These are phyloP conservation scores for Theileria equi DNA, from an alignment of 169 alveolate species.

Conservation along the genomic window DNA sequence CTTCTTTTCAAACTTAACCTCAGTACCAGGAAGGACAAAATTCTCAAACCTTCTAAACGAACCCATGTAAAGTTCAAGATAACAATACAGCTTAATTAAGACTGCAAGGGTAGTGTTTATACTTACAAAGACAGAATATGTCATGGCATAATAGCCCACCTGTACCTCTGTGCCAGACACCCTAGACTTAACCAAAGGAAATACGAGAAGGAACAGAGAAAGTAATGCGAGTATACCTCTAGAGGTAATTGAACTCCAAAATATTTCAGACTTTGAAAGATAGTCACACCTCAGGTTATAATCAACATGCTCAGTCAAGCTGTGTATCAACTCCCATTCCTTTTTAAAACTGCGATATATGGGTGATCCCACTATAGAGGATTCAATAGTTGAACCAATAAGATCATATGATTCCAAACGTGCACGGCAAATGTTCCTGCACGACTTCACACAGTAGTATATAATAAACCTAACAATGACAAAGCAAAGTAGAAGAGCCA, in stretches of 20 bases:
- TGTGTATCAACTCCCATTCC: constrained; percentile 33
- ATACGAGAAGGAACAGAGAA: constrained; percentile 1
- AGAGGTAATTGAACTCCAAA: constrained; percentile 39
- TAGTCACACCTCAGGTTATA: constrained; percentile 11
- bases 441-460: constrained; percentile 6
- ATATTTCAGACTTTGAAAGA: constrained; percentile 3
- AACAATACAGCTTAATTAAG: too few relatives aligned
- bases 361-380: constrained; percentile 40
- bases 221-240: background rate
- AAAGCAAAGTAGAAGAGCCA: background rate
- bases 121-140: background rate
- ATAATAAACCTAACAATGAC: constrained; percentile 2
- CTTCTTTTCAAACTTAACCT: constrained; percentile 1
- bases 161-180: background rate
- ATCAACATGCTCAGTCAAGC: constrained; percentile 14
- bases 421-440: constrained; percentile 25
- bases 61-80: constrained; percentile 10
- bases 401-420: constrained; percentile 17
- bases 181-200: background rate
- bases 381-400: constrained; percentile 31
- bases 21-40: constrained; percentile 6
- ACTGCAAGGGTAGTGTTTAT: too few relatives aligned
- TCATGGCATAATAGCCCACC: background rate
- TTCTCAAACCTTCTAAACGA: background rate
- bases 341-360: constrained; percentile 38